Percentiles rank a stretch among this genome's conserved stretches.
Conservation (phyloP, 768 basidiomycete genomes). For the Asterophora parasitica region DNA sequence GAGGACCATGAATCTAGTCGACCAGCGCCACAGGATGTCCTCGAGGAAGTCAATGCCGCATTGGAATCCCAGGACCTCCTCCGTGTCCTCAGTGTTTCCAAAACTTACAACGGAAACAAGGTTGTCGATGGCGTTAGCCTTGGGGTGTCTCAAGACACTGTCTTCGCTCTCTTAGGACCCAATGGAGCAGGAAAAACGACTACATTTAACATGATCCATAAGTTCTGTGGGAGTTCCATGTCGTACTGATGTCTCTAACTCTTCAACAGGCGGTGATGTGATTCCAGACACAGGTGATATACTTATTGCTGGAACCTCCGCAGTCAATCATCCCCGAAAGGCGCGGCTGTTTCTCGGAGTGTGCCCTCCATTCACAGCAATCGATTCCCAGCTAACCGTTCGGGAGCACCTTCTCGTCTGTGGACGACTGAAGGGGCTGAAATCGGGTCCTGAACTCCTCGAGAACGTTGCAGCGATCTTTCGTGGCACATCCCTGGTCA, state of each 20-base stretch:
- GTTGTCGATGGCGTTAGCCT: constrained; percentile 76
- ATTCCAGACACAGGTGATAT: constrained; percentile 67
- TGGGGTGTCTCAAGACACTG: constrained; percentile 53
- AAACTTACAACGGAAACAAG: constrained; percentile 48
- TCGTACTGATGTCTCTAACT: not conserved
- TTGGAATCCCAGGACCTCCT: constrained; percentile 50
- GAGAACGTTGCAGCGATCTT: constrained; percentile 55
- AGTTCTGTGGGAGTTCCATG: constrained; percentile 19
- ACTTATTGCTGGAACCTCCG: constrained; percentile 60
- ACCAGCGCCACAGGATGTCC: constrained; percentile 40
- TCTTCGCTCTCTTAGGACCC: constrained; percentile 73
- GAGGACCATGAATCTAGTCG: constrained; percentile 7
- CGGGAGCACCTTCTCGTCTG: constrained; percentile 72
- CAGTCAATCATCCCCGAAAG: constrained; percentile 54
- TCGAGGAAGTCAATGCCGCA: constrained; percentile 46
- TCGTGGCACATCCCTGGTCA: constrained; percentile 48
- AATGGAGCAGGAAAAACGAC: constrained; percentile 86
- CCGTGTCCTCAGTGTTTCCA: constrained; percentile 58
- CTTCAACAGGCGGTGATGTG: constrained; percentile 54
- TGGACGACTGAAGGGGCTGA: constrained; percentile 68
- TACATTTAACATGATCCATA: constrained; percentile 76
- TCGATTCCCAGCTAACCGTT: constrained; percentile 73
- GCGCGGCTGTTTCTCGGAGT: constrained; percentile 73
- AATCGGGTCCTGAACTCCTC: constrained; percentile 41
- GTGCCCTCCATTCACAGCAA: constrained; percentile 82